phyloP scores from a whole-genome alignment of 2,329 filamentous ascomycete genomes.

The Cyanodermella asteris region DNA sequence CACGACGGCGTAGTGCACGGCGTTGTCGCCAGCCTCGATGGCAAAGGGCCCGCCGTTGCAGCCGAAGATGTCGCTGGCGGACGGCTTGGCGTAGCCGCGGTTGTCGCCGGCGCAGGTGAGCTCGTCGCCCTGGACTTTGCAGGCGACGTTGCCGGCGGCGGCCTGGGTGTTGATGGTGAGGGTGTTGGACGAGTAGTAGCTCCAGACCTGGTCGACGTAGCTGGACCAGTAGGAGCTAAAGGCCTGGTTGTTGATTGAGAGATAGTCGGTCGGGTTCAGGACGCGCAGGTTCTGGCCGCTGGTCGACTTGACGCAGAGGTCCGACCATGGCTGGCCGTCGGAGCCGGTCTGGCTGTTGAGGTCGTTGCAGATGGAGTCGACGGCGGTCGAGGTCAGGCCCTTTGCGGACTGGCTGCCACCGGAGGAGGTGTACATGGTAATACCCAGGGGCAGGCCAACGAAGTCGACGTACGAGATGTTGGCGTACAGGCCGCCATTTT shows the following conservation, averaged over 20 bases:
- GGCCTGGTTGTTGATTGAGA: slow-evolving; percentile 19
- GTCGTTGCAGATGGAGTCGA: slow-evolving; percentile 31
- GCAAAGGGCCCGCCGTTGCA: slow-evolving; percentile 42
- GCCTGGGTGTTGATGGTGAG: slow-evolving; percentile 45
- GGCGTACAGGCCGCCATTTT: slow-evolving; percentile 32
- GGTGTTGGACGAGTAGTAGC: slow-evolving; percentile 20
- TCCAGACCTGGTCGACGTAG: slow-evolving; percentile 31
- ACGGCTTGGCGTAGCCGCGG: slow-evolving; percentile 33
- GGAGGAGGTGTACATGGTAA: slow-evolving; percentile 23
- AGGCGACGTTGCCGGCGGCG: slow-evolving; percentile 29
- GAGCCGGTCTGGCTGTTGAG: slow-evolving; percentile 31
- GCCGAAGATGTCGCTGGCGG: slow-evolving; percentile 40
- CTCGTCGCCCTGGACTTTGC: slow-evolving; percentile 20
- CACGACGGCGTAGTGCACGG: slow-evolving; percentile 36
- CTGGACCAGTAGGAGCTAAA: slow-evolving; percentile 30
- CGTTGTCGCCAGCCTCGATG: slow-evolving; percentile 18
- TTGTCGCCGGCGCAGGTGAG: slow-evolving; percentile 24
- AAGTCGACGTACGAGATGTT: slow-evolving; percentile 63
- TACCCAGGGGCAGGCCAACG: slow-evolving; percentile 39
- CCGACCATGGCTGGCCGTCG: slow-evolving; percentile 40
- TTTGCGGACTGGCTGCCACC: slow-evolving; percentile 28
- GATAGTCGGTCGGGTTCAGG: slow-evolving; percentile 22
- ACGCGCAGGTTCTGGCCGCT: slow-evolving; percentile 18
- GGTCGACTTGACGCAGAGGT: slow-evolving; percentile 26
- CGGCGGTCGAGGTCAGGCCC: slow-evolving; percentile 36